A percentile compares a stretch with the other conserved stretches of the same genome.
Conservation (phyloP, 2,329 filamentous ascomycete genomes). For the Elsinoe australis region DNA sequence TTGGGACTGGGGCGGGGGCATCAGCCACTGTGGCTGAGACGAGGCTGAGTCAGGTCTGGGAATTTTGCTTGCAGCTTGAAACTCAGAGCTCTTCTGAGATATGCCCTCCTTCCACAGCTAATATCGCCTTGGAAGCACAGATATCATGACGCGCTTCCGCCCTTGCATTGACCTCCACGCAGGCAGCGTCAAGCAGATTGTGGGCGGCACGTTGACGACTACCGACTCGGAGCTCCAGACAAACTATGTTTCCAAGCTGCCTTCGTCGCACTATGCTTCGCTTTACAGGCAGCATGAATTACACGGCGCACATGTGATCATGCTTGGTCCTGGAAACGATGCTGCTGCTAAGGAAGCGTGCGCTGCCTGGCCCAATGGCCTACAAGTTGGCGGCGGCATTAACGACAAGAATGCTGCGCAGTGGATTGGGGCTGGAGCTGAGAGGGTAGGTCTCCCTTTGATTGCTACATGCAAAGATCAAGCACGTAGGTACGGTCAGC, state of each 20-base stretch:
- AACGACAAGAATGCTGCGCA: slow-evolving; percentile 71
- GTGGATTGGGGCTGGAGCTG: slow-evolving; percentile 83
- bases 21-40: neutral
- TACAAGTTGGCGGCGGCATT: slow-evolving; percentile 94
- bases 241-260: slow-evolving; percentile 82
- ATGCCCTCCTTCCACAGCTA: no score
- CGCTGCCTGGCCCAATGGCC: slow-evolving; percentile 64
- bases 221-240: slow-evolving; percentile 56
- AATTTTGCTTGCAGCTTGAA: slow-evolving; percentile 1
- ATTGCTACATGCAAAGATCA: neutral
- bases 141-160: slow-evolving; percentile 77
- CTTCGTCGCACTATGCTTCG: slow-evolving; percentile 69
- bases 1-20: neutral
- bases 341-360: slow-evolving; percentile 71
- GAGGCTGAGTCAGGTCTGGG: neutral
- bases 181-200: slow-evolving; percentile 97
- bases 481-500: neutral
- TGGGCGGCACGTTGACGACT: slow-evolving; percentile 72
- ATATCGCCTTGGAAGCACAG: no score
- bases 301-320: slow-evolving; percentile 84
- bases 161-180: slow-evolving; percentile 96
- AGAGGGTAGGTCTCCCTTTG: slow-evolving; percentile 74
- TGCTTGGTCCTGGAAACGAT: slow-evolving; percentile 85
- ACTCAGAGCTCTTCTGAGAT: no score
- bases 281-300: slow-evolving; percentile 72